phyloP scores from a whole-genome alignment of 169 alveolate species.

The Miamiensis avidus region DNA sequence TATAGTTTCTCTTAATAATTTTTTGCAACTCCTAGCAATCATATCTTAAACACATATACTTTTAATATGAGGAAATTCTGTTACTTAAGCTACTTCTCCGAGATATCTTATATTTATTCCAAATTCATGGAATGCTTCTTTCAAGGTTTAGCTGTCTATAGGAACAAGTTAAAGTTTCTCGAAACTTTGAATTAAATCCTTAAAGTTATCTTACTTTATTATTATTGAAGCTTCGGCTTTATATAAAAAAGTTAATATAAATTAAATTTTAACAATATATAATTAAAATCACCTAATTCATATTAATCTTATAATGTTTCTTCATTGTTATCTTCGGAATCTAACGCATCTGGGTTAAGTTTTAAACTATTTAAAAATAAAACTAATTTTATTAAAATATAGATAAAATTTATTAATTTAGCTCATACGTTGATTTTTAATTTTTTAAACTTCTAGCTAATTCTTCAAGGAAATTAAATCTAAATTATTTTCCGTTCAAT shows the following conservation, averaged over 20 bases:
- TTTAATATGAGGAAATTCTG: slow-evolving; percentile 66
- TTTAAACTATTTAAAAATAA: background rate
- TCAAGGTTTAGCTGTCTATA: background rate
- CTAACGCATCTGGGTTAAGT: background rate
- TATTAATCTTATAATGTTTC: background rate
- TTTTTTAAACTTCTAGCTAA: too few relatives aligned
- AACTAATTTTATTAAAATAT: too few relatives aligned
- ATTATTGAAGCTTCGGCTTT: background rate
- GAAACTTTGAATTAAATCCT: too few relatives aligned
- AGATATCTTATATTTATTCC: slow-evolving; percentile 76
- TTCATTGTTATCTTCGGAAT: background rate
- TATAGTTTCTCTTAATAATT: slow-evolving; percentile 30
- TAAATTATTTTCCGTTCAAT: background rate
- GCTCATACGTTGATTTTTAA: background rate
- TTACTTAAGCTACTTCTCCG: slow-evolving; percentile 66
- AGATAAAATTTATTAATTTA: too few relatives aligned
- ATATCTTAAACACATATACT: slow-evolving; percentile 72
- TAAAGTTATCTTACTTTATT: background rate
- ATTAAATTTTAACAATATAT: too few relatives aligned
- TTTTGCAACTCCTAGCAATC: slow-evolving; percentile 71
- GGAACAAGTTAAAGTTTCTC: background rate
- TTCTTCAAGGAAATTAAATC: too few relatives aligned
- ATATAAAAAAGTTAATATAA: too few relatives aligned
- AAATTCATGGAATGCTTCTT: slow-evolving; percentile 54
- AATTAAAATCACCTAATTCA: background rate